Percentiles rank a stretch among this genome's conserved stretches.
Evolutionary conservation across 2,329 filamentous ascomycete species (phyloP).

Genomic region (Sporothrix sp.): DNA sequence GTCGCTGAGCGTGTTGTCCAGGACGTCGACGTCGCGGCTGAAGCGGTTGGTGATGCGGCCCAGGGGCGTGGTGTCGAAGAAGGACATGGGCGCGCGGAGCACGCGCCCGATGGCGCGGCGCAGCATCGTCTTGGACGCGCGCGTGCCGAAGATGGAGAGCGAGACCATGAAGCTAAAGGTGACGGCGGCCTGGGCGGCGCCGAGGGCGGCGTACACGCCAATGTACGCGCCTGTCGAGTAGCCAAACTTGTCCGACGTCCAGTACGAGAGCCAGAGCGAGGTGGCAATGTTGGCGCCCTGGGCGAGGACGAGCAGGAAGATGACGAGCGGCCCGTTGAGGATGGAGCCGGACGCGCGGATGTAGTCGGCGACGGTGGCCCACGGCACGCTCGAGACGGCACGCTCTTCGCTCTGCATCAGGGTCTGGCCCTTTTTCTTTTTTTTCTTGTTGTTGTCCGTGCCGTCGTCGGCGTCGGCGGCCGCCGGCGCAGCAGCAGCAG

Average conservation of each 20-base stretch:
- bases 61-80: constrained; percentile 94
- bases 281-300: constrained; percentile 82
- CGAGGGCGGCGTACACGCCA: constrained; percentile 61
- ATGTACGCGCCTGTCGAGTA: constrained; percentile 62
- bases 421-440: constrained; percentile 48
- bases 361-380: constrained; percentile 71
- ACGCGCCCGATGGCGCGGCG: constrained; percentile 69
- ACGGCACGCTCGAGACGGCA: constrained; percentile 66
- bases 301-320: constrained; percentile 55
- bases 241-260: constrained; percentile 71
- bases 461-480: constrained; percentile 29
- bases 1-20: constrained; percentile 88
- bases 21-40: constrained; percentile 87
- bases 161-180: constrained; percentile 74
- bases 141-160: constrained; percentile 71
- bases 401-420: constrained; percentile 67
- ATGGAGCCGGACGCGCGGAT: constrained; percentile 64
- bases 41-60: constrained; percentile 95
- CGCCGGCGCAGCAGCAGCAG: constrained; percentile 9
- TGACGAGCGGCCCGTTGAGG: constrained; percentile 55
- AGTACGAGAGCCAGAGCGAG: constrained; percentile 87
- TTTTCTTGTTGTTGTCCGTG: constrained; percentile 46
- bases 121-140: constrained; percentile 72
- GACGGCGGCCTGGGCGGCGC: constrained; percentile 58
- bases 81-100: constrained; percentile 67